Evolutionary conservation across 768 basidiomycete species (phyloP), one percentile per base, ranked within the genome.

Genomic region (Calocybe indica): DNA sequence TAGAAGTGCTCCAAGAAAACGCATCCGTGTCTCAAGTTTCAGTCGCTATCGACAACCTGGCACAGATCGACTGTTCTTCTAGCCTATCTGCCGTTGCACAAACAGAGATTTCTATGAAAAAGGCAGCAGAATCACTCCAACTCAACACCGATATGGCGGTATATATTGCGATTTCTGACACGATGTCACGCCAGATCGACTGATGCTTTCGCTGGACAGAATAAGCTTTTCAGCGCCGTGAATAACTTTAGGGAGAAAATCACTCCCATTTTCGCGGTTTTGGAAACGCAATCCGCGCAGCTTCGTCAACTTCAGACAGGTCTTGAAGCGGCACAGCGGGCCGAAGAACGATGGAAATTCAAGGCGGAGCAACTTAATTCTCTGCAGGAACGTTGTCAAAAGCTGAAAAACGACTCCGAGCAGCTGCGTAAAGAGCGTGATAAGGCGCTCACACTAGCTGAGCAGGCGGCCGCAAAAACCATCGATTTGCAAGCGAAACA

Each of bases 221-320:
- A 49, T 3, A 47, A 52, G 38, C 53, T 76, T 6, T 50, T 68
- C n/a, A 50, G 58, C 37, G 69, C 72, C 3, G 52, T 75, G 5
- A 56, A 62, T 22, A 65, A 72, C 42, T 74, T 77, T 52, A 66
- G 63, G 34, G 55, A 64, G 13, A 68, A 73, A 6, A 69, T 75
- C 11, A 55, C 66, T 11, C 75, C 75, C 6, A 12, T 69, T 1
- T 74, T 71, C 46, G 54, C 50, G 29, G 57, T 52, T 40, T 47
- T 62, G 10, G 62, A 67, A 32, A 51, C 47, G 29, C 67, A 70
- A 46, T 48, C 57, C 4, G 50, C 55, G 28, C 58, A 69, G 34
- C 57, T 69, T 28, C 52, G 60, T 6, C 37, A 15, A 8, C 41
- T 69, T 10, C 55, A 53, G 29, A 39, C 46, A 12, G 58, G 59